phyloP scores from a whole-genome alignment of 2,329 filamentous ascomycete genomes.

The Ceratocystis lukuohia region DNA sequence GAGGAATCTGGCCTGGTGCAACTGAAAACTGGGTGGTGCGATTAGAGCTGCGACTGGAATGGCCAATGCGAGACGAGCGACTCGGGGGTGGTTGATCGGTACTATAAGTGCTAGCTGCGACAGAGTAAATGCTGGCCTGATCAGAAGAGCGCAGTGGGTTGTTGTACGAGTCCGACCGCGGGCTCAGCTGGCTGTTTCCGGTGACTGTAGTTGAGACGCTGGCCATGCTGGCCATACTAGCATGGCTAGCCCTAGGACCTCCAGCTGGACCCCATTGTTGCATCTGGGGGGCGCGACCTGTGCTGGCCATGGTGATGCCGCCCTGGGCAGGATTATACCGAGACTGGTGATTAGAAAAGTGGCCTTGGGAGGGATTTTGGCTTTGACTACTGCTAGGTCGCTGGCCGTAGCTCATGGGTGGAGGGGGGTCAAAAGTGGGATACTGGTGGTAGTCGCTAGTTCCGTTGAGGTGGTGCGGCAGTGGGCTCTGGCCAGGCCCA shows the following conservation, averaged over 20 bases:
- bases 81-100: constrained; percentile 23
- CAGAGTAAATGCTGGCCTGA: constrained; percentile 35
- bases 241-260: constrained; percentile 37
- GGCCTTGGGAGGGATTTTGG: constrained; percentile 28
- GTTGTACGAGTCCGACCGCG: constrained; percentile 42
- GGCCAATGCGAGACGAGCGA: constrained; percentile 39
- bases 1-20: constrained; percentile 40
- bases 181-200: constrained; percentile 41
- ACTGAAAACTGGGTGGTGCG: constrained; percentile 42
- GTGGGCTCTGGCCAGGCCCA: constrained; percentile 51
- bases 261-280: constrained; percentile 58
- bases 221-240: constrained; percentile 32
- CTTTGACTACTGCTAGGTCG: constrained; percentile 31
- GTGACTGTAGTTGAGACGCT: constrained; percentile 40
- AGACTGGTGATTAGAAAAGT: not conserved
- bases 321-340: constrained; percentile 41
- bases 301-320: constrained; percentile 55
- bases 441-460: constrained; percentile 81
- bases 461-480: constrained; percentile 75
- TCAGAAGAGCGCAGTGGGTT: constrained; percentile 36
- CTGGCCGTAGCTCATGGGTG: constrained; percentile 28
- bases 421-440: constrained; percentile 51
- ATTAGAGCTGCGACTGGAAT: constrained; percentile 44
- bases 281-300: constrained; percentile 57
- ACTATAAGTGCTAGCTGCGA: constrained; percentile 13